Percentiles rank a stretch among this genome's conserved stretches.
These are phyloP conservation scores for Emydomyces testavorans DNA, from an alignment of 2,329 filamentous ascomycete species.

Conservation along the genomic window DNA sequence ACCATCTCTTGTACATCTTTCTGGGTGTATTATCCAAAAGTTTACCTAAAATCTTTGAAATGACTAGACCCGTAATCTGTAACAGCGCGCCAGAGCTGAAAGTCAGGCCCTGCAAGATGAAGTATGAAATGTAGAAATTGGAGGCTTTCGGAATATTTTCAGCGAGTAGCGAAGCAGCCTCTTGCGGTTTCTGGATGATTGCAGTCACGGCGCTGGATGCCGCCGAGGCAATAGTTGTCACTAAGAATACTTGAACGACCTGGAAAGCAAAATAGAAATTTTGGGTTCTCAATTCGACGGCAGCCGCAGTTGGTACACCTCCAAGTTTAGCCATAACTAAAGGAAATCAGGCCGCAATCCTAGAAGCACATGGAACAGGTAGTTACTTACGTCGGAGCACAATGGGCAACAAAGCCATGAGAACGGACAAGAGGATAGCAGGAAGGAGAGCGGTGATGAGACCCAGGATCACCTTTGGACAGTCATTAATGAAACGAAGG, in stretches of 20 bases:
- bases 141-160: constrained; percentile 67
- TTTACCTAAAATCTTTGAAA: constrained; percentile 64
- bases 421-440: constrained; percentile 61
- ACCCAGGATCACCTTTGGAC: constrained; percentile 63
- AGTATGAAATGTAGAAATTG: constrained; percentile 93
- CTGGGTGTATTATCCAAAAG: constrained; percentile 67
- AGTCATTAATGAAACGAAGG: constrained; percentile 59
- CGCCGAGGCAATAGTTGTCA: constrained; percentile 71
- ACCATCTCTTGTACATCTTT: constrained; percentile 68
- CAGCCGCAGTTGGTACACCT: constrained; percentile 66
- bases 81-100: constrained; percentile 64
- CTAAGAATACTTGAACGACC: constrained; percentile 80
- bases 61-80: constrained; percentile 59
- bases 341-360: not conserved
- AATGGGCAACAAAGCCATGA: constrained; percentile 77
- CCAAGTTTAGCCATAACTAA: constrained; percentile 63
- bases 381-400: constrained; percentile 57
- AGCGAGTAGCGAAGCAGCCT: constrained; percentile 55
- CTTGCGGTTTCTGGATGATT: constrained; percentile 52
- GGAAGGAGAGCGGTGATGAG: constrained; percentile 78
- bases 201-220: constrained; percentile 57
- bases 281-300: constrained; percentile 79
- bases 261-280: constrained; percentile 66
- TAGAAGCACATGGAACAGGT: not conserved
- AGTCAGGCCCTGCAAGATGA: constrained; percentile 79